A percentile compares a stretch with the other conserved stretches of the same genome.
Conservation (phyloP, 2,329 filamentous ascomycete genomes). For the Ploettnerulaceae sp. region DNA sequence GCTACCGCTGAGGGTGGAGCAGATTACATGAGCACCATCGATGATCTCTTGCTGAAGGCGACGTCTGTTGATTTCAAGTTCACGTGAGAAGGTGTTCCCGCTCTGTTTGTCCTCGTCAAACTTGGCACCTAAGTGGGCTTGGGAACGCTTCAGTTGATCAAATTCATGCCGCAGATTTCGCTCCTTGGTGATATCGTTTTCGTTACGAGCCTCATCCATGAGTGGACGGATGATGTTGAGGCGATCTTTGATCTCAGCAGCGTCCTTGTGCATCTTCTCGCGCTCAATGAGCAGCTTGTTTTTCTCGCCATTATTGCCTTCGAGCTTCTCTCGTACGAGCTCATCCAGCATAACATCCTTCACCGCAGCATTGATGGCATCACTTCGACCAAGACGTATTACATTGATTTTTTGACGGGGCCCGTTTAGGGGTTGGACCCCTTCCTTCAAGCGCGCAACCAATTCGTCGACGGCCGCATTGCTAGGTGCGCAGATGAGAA, state of each 20-base stretch:
- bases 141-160: conserved; percentile 70
- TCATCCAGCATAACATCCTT: conserved; percentile 91
- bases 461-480: conserved; percentile 97
- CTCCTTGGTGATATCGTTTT: conserved; percentile 43
- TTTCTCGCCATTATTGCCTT: conserved; percentile 54
- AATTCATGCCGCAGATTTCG: conserved; percentile 68
- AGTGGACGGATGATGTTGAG: conserved; percentile 66
- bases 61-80: conserved; percentile 79
- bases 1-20: conserved; percentile 89
- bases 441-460: conserved; percentile 84
- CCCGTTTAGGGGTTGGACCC: conserved; percentile 73
- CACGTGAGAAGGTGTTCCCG: conserved; percentile 74
- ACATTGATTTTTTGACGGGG: conserved; percentile 74
- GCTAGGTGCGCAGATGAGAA: conserved; percentile 95
- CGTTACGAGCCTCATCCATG: conserved; percentile 61
- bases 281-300: conserved; percentile 44
- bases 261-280: conserved; percentile 59
- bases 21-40: conserved; percentile 86
- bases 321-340: conserved; percentile 71
- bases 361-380: conserved; percentile 86
- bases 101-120: conserved; percentile 87
- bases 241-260: conserved; percentile 68
- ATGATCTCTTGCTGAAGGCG: conserved; percentile 87
- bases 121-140: conserved; percentile 68
- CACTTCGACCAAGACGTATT: conserved; percentile 81